Percentiles rank a stretch among this genome's conserved stretches.
These are phyloP conservation scores for Erodium trifolium DNA, from an alignment of 441 rosid genomes.

Conservation along the genomic window DNA sequence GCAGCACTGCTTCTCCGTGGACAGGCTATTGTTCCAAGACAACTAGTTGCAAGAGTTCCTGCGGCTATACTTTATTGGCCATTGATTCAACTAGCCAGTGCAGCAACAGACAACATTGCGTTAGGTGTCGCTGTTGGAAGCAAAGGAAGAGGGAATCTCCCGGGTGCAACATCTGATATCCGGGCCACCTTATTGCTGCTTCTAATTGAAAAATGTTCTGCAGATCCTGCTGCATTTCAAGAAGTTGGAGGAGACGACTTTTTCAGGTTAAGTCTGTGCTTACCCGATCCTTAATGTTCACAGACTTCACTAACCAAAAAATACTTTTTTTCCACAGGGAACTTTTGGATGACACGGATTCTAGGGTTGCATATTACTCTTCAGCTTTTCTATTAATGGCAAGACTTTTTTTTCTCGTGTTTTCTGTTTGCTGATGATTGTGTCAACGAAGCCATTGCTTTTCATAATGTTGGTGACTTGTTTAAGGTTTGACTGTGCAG, in stretches of 20 bases:
- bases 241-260: constrained; percentile 92
- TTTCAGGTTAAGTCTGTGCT: constrained; percentile 53
- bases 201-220: constrained; percentile 92
- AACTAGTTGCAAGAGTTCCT: constrained; percentile 89
- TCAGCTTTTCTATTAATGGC: constrained; percentile 96
- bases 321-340: constrained; percentile 41
- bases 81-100: constrained; percentile 91
- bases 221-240: constrained; percentile 77
- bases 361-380: constrained; percentile 96
- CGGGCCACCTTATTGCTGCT: constrained; percentile 85
- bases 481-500: constrained; percentile 35
- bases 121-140: constrained; percentile 99
- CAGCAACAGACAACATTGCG: constrained; percentile 90
- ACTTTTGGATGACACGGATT: constrained; percentile 92
- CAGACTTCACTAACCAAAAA: neutral
- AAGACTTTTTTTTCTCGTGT: constrained; percentile 22
- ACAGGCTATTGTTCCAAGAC: constrained; percentile 89
- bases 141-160: constrained; percentile 96
- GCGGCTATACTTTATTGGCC: constrained; percentile 96
- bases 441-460: constrained; percentile 3
- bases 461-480: constrained; percentile 20
- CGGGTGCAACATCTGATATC: constrained; percentile 94
- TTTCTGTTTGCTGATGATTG: constrained; percentile 1
- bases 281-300: constrained; percentile 10
- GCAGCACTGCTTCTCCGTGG: constrained; percentile 89